Evolutionary conservation across 2,329 filamentous ascomycete species (phyloP), one percentile per base, ranked within the genome.

Genomic region (Colletotrichum scovillei): DNA sequence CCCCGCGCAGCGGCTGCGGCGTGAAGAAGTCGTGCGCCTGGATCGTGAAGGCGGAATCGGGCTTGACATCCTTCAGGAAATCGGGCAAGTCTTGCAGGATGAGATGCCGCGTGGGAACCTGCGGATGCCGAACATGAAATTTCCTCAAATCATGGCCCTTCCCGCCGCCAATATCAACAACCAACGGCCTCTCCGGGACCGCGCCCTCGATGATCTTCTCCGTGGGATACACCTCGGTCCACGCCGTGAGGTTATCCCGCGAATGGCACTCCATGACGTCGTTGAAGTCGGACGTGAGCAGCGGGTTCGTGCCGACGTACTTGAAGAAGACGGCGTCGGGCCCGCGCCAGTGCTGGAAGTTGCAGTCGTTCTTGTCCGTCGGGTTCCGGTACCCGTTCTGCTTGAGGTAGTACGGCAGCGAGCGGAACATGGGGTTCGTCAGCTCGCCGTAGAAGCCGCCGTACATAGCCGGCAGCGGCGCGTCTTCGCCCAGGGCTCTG

Each of bases 211-310:
- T 26, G 7, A 84, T 66, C 6, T 73, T 77, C 0, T 81, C 28
- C 3, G 71, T 73, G 22, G 71, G 67, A 24, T 71, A 73, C 35
- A 73, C 57, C 7, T 83, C 80, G 0, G 79, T 75, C 83, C 82
- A 84, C 9, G 81, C 74, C 4, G 80, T 81, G 32, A 83, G 77
- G 65, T 83, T 84, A 74, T 81, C 80, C 60, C 79, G 79, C 26
- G 81, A 82, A 65, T 84, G 81, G 67, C 81, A 82, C 67, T 82
- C 78, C 82, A 84, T 84, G 2, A 79, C 79, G 65, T 81, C 77
- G 53, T 80, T 80, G 72, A 84, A 83, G 55, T 80, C 77, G 4
- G 76, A 69, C 0, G 78, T 78, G n/a, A 81, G 77, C 4, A 67
- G 62, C 3, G 79, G 77, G 30, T 83, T 75, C 6, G 77, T 71